phyloP scores from a whole-genome alignment of 768 basidiomycete species.

The Mycena filopes region DNA sequence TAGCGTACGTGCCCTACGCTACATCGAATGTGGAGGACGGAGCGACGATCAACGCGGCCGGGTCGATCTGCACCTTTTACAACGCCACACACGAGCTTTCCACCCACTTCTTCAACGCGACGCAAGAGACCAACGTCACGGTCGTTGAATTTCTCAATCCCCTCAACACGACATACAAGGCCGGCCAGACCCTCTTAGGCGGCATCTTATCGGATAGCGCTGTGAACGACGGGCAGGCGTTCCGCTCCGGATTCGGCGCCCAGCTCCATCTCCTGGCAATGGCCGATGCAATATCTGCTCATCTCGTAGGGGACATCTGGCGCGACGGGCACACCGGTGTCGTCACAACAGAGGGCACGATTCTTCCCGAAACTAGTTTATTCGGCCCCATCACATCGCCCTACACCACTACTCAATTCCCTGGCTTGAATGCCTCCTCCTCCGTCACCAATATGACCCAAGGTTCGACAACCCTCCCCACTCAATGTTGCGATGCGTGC shows the following conservation, averaged over 20 bases:
- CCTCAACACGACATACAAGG: slow-evolving; percentile 19
- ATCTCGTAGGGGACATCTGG: slow-evolving; percentile 6
- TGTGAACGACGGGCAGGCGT: neutral
- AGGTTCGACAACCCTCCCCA: neutral
- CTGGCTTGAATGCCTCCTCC: slow-evolving; percentile 18
- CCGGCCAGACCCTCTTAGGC: neutral
- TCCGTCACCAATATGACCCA: slow-evolving; percentile 13
- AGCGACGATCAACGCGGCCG: slow-evolving; percentile 14
- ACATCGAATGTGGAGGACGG: slow-evolving; percentile 1
- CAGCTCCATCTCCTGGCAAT: slow-evolving; percentile 18
- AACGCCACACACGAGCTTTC: slow-evolving; percentile 16
- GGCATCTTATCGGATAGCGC: neutral
- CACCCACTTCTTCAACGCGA: slow-evolving; percentile 14
- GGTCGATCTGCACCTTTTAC: slow-evolving; percentile 10
- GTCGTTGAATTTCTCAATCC: slow-evolving; percentile 16
- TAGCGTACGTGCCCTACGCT: slow-evolving; percentile 14
- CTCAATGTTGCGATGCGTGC: neutral
- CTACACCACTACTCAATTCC: neutral
- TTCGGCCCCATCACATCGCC: neutral
- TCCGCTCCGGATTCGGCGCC: slow-evolving; percentile 11
- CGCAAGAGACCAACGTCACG: slow-evolving; percentile 3
- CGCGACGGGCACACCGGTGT: slow-evolving; percentile 1
- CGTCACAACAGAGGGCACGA: neutral
- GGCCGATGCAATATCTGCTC: slow-evolving; percentile 20
- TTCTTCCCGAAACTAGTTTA: slow-evolving; percentile 12